Conservation (phyloP, 108 stramenopile species). For the Conticribra guillardii region DNA sequence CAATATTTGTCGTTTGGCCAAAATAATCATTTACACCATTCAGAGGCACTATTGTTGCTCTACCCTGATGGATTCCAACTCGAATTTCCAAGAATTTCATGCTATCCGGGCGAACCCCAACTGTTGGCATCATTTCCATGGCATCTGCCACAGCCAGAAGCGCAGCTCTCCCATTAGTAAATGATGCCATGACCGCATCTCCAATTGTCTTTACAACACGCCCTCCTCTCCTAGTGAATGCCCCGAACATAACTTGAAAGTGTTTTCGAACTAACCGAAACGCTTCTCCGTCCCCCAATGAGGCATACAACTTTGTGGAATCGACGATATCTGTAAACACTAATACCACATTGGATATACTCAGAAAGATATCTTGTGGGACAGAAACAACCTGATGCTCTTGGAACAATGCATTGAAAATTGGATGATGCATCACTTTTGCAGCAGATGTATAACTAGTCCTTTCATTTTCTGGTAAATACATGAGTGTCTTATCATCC, state of each 20-base stretch:
- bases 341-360: slow-evolving; percentile 26
- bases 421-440: slow-evolving; percentile 22
- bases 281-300: slow-evolving; percentile 23
- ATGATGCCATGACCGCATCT: slow-evolving; percentile 46
- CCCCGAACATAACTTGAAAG: slow-evolving; percentile 49
- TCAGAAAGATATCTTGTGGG: slow-evolving; percentile 10
- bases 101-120: slow-evolving; percentile 16
- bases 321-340: slow-evolving; percentile 40
- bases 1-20: slow-evolving; percentile 39
- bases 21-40: slow-evolving; percentile 50
- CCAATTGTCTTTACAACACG: slow-evolving; percentile 47
- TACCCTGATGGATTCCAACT: slow-evolving; percentile 35
- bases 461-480: slow-evolving; percentile 28
- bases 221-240: slow-evolving; percentile 35
- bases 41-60: slow-evolving; percentile 26
- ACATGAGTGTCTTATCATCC: slow-evolving; percentile 16
- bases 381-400: slow-evolving; percentile 9
- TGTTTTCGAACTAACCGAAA: slow-evolving; percentile 37
- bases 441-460: slow-evolving; percentile 11
- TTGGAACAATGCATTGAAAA: slow-evolving; percentile 19
- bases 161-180: slow-evolving; percentile 36
- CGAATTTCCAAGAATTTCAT: slow-evolving; percentile 25
- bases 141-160: slow-evolving; percentile 38
- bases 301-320: slow-evolving; percentile 23
- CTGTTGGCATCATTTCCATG: slow-evolving; percentile 21